Percentiles rank a stretch among this genome's conserved stretches.
phyloP scores from a whole-genome alignment of 352 stramenopile genomes.

The Globisporangium yorkense region DNA sequence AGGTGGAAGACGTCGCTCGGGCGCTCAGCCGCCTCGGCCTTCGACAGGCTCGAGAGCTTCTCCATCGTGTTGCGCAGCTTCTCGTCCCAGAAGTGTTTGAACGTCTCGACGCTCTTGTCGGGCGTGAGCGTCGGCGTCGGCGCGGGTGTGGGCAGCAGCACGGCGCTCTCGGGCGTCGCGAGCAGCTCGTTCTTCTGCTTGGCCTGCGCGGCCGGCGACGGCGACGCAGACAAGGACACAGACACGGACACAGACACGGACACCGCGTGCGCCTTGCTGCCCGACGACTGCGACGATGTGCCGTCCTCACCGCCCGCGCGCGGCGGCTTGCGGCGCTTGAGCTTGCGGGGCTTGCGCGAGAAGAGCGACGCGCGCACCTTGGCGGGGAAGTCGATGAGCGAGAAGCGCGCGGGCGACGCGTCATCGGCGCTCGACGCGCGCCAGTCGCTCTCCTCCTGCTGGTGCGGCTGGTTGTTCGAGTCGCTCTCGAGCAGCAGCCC shows the following conservation, averaged over 20 bases:
- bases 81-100: conserved; percentile 76
- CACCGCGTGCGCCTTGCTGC: conserved; percentile 14
- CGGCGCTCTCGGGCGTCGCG: neutral
- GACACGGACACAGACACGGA: conserved; percentile 18
- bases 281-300: conserved; percentile 7
- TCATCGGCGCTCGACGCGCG: conserved; percentile 35
- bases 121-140: neutral
- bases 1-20: conserved; percentile 62
- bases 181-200: neutral
- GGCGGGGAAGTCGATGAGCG: conserved; percentile 29
- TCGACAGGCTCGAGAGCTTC: conserved; percentile 27
- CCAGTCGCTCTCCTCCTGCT: conserved; percentile 33
- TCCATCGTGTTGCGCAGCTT: conserved; percentile 66
- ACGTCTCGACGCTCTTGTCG: conserved; percentile 51
- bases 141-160: neutral
- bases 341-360: conserved; percentile 16
- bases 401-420: conserved; percentile 33
- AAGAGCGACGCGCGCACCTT: conserved; percentile 46
- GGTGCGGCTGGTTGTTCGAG: neutral
- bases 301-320: neutral
- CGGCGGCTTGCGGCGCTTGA: conserved; percentile 24
- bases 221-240: conserved; percentile 19
- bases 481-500: conserved; percentile 5
- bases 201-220: neutral
- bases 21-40: conserved; percentile 12